Percentiles rank a stretch among this genome's conserved stretches.
Evolutionary conservation across 2,329 filamentous ascomycete species (phyloP).

Genomic region (Penicillium sp.): DNA sequence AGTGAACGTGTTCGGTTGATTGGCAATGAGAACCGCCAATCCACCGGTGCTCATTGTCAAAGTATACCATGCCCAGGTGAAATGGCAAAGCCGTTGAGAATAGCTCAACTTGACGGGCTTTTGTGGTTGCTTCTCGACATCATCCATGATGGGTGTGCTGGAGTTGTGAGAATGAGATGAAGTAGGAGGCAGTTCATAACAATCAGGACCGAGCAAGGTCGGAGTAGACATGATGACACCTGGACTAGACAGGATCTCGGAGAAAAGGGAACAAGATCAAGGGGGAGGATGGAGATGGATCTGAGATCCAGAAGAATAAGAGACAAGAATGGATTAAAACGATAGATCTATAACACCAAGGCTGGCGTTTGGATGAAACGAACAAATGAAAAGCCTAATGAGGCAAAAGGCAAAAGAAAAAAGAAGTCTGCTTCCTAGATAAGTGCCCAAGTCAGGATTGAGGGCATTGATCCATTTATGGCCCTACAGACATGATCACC

Average conservation of each 20-base stretch:
- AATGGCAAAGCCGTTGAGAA: slow-evolving; percentile 42
- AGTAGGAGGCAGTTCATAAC: slow-evolving; percentile 15
- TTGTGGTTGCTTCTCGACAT: slow-evolving; percentile 16
- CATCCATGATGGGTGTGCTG: slow-evolving; percentile 17
- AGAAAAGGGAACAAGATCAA: too few species aligned
- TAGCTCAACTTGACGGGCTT: slow-evolving; percentile 15
- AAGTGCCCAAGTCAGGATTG: too few species aligned
- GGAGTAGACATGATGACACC: slow-evolving; percentile 16
- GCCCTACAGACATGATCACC: background rate
- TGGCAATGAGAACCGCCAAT: slow-evolving; percentile 57
- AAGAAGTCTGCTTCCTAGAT: background rate
- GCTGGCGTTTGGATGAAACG: background rate
- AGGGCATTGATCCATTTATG: background rate
- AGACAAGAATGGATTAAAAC: background rate
- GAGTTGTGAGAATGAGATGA: slow-evolving; percentile 21
- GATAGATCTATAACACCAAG: too few species aligned
- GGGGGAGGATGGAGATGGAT: too few species aligned
- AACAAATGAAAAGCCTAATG: background rate
- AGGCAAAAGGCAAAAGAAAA: slow-evolving; percentile 4
- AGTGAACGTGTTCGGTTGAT: slow-evolving; percentile 58
- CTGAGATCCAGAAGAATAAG: background rate
- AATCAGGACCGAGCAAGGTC: slow-evolving; percentile 13
- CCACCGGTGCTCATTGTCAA: slow-evolving; percentile 70
- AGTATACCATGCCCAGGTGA: slow-evolving; percentile 70
- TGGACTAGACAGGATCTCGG: too few species aligned